phyloP scores from a whole-genome alignment of 2,329 filamentous ascomycete species.

The Chrysosporium queenslandicum region DNA sequence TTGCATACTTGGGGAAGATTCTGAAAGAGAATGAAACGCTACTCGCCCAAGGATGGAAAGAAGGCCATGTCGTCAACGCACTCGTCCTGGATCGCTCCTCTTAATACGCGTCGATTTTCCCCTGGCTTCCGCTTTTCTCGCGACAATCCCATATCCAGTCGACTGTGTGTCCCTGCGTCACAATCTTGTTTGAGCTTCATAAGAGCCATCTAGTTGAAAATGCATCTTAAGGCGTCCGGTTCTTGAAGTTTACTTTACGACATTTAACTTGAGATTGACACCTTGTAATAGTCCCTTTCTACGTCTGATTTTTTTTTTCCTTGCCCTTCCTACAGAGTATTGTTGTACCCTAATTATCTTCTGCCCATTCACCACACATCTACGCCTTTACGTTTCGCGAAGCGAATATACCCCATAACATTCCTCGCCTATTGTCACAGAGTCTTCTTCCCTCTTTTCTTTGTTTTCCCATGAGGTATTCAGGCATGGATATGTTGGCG shows the following conservation, averaged over 20 bases:
- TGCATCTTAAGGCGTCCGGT: background rate
- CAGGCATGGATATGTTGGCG: constrained; percentile 7
- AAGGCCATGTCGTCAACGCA: constrained; percentile 66
- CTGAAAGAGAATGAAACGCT: constrained; percentile 60
- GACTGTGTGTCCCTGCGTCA: no score
- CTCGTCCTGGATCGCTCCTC: constrained; percentile 37
- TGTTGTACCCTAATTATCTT: background rate
- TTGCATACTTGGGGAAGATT: constrained; percentile 73
- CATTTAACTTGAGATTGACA: background rate
- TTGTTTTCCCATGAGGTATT: background rate
- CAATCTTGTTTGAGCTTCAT: background rate
- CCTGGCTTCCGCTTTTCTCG: background rate
- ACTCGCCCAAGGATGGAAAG: constrained; percentile 61
- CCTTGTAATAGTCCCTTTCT: background rate
- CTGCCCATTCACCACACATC: background rate
- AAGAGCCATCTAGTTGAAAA: background rate
- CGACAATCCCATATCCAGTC: no score
- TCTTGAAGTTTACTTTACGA: background rate
- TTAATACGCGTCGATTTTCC: background rate
- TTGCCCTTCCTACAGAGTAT: no score
- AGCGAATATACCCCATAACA: background rate
- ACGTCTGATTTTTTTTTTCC: background rate
- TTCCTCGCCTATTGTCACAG: background rate
- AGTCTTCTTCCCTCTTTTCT: background rate
- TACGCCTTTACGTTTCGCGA: background rate